Conservation (phyloP, 1,284 basidiomycete genomes). For the Polyporus tsugae region DNA sequence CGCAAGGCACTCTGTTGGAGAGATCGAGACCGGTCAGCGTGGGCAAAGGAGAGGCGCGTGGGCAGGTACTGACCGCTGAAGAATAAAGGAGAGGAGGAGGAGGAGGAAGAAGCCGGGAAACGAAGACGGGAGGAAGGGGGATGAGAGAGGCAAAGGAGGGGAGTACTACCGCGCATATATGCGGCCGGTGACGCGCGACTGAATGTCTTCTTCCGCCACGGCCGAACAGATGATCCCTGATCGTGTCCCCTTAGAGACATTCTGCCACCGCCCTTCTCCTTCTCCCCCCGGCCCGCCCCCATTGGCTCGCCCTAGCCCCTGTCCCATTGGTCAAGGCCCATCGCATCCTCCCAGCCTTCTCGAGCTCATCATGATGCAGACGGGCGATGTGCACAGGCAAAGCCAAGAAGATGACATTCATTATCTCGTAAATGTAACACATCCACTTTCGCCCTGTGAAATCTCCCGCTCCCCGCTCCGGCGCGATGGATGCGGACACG, state of each 20-base stretch:
- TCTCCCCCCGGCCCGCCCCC: conserved; percentile 11
- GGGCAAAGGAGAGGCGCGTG: conserved; percentile 30
- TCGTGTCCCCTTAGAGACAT: conserved; percentile 48
- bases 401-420: conserved; percentile 25
- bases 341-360: conserved; percentile 1
- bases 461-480: conserved; percentile 24
- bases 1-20: conserved; percentile 41
- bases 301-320: conserved; percentile 25
- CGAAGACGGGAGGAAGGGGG: conserved; percentile 44
- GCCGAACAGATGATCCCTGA: conserved; percentile 40
- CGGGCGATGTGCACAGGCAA: conserved; percentile 24
- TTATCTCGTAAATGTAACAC: conserved; percentile 14
- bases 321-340: neutral
- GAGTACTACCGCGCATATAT: conserved; percentile 30
- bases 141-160: conserved; percentile 31
- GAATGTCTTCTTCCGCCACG: conserved; percentile 34
- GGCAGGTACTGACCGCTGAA: conserved; percentile 48
- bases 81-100: conserved; percentile 52
- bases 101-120: conserved; percentile 44
- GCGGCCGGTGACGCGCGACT: conserved; percentile 32
- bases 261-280: conserved; percentile 26
- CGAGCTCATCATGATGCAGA: conserved; percentile 11
- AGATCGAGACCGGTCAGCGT: neutral
- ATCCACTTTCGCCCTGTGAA: neutral
- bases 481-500: conserved; percentile 17